Percentiles rank a stretch among this genome's conserved stretches.
These are phyloP conservation scores for Wickerhamomyces silvicola DNA, from an alignment of 805 yeast species.

Conservation along the genomic window DNA sequence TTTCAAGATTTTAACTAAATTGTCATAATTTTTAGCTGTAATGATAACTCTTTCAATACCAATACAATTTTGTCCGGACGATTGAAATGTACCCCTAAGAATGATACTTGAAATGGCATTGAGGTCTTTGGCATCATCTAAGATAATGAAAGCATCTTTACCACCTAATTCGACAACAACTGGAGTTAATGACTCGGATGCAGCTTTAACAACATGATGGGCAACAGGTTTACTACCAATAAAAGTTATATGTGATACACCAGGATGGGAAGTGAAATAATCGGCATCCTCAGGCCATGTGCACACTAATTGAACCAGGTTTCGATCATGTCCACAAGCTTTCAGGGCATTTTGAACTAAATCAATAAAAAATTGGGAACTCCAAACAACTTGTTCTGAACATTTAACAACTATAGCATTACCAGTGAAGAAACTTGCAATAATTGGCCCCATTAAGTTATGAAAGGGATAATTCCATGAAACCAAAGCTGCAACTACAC, in stretches of 20 bases:
- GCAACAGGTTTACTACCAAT: conserved; percentile 97
- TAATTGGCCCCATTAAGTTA: conserved; percentile 85
- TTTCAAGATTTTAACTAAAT: conserved; percentile 49
- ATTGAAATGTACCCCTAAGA: conserved; percentile 94
- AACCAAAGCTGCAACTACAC: conserved; percentile 80
- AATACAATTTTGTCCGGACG: conserved; percentile 97
- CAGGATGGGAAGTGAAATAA: conserved; percentile 76
- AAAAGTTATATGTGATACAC: conserved; percentile 82
- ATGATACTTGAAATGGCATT: conserved; percentile 65
- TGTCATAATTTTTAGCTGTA: conserved; percentile 59
- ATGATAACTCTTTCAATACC: conserved; percentile 94
- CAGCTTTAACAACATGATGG: conserved; percentile 75
- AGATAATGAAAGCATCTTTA: conserved; percentile 82
- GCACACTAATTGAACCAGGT: conserved; percentile 80
- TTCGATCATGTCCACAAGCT: conserved; percentile 69
- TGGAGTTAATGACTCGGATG: conserved; percentile 84
- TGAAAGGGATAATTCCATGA: conserved; percentile 99
- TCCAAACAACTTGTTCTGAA: conserved; percentile 95
- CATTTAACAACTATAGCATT: conserved; percentile 89
- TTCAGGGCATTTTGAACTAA: conserved; percentile 67
- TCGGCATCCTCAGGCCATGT: conserved; percentile 90
- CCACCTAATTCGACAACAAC: conserved; percentile 97
- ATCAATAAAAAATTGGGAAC: conserved; percentile 70
- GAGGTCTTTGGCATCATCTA: conserved; percentile 68
- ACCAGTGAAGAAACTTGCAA: conserved; percentile 86